Evolutionary conservation across 805 yeast species (phyloP).

Genomic region (Kodamaea kaohsiungensis): DNA sequence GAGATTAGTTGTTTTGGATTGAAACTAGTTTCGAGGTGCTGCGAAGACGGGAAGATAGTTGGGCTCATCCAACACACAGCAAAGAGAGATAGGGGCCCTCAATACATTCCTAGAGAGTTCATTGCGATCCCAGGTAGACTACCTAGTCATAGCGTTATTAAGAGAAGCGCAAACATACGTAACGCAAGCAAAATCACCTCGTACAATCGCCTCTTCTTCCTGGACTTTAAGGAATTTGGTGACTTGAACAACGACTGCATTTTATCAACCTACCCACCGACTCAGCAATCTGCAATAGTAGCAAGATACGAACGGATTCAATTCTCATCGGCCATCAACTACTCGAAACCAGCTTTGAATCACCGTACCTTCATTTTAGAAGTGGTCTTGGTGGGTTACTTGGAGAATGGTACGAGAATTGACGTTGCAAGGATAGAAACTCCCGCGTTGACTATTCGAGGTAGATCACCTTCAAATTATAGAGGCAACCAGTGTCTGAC

Average conservation of each 20-base stretch:
- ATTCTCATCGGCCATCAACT: slow-evolving; percentile 14
- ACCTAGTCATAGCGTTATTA: slow-evolving; percentile 22
- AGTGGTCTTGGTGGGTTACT: slow-evolving; percentile 18
- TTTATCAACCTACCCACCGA: slow-evolving; percentile 10
- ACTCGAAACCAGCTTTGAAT: slow-evolving; percentile 5
- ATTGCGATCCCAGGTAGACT: slow-evolving; percentile 25
- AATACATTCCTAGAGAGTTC: slow-evolving; percentile 20
- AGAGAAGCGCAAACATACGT: slow-evolving; percentile 23
- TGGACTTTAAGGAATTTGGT: slow-evolving; percentile 8
- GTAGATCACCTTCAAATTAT: slow-evolving; percentile 61
- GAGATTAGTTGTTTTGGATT: slow-evolving; percentile 10
- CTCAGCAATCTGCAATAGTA: slow-evolving; percentile 12
- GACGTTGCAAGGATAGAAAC: slow-evolving; percentile 39
- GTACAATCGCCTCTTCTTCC: slow-evolving; percentile 19
- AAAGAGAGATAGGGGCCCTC: slow-evolving; percentile 28
- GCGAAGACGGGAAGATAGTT: slow-evolving; percentile 17
- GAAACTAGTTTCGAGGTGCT: slow-evolving; percentile 15
- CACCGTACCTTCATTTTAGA: slow-evolving; percentile 17
- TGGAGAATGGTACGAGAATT: slow-evolving; percentile 13
- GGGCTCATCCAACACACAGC: slow-evolving; percentile 28
- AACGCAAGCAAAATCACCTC: slow-evolving; percentile 19
- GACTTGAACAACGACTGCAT: slow-evolving; percentile 1
- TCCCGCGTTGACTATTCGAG: slow-evolving; percentile 61
- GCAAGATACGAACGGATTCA: slow-evolving; percentile 28
- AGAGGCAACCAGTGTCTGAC: neutral